Percentiles rank a stretch among this genome's conserved stretches.
These are phyloP conservation scores for Rostrohypoxylon terebratum DNA, from an alignment of 495 filamentous ascomycete genomes.

Conservation along the genomic window DNA sequence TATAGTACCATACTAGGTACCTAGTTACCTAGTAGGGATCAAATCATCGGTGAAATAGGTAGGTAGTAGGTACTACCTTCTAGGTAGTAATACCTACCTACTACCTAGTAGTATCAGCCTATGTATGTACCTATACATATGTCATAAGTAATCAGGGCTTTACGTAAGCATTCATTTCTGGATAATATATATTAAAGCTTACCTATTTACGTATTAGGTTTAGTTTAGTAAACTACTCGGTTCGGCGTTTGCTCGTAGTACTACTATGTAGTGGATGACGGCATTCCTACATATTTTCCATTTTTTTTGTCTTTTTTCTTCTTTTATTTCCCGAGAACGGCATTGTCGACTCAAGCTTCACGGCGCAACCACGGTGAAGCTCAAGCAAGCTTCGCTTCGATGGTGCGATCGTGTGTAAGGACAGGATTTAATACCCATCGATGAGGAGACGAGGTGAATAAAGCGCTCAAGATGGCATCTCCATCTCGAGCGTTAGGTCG, in stretches of 20 bases:
- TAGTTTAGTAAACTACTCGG: conserved; percentile 27
- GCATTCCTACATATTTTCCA: conserved; percentile 37
- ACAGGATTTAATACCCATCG: conserved; percentile 16
- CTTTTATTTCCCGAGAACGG: conserved; percentile 20
- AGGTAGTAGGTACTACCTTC: background rate
- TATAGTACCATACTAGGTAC: no score
- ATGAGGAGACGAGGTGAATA: conserved; percentile 41
- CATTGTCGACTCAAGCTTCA: conserved; percentile 12
- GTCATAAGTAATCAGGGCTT: background rate
- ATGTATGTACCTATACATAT: background rate
- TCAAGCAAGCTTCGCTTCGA: conserved; percentile 35
- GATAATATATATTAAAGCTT: background rate
- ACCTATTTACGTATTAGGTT: conserved; percentile 3
- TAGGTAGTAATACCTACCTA: background rate
- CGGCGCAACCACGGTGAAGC: conserved; percentile 32
- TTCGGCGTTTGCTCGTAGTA: conserved; percentile 11
- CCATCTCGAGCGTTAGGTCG: conserved; percentile 44
- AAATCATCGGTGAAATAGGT: no score
- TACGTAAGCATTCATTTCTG: background rate
- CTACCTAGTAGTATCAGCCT: background rate
- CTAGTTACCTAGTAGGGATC: no score
- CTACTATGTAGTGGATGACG: conserved; percentile 44
- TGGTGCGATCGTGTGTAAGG: conserved; percentile 30
- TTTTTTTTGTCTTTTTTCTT: no score
- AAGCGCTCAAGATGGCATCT: conserved; percentile 45